Evolutionary conservation across 2,329 filamentous ascomycete species (phyloP).

Genomic region (Talaromyces sp.): DNA sequence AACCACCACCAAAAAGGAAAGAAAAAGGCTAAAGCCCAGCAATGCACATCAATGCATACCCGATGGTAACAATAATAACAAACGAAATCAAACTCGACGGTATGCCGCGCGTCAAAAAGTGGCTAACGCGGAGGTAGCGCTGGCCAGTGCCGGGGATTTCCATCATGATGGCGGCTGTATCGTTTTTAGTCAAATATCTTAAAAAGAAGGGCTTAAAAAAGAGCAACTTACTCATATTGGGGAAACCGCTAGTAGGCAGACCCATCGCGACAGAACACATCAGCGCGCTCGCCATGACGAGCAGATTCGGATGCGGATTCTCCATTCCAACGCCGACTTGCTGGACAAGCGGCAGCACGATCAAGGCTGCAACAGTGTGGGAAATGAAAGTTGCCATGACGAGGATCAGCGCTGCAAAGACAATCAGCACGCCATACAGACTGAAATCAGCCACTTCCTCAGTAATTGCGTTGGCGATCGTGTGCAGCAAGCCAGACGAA

Average conservation of each 20-base stretch:
- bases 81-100: conserved; percentile 80
- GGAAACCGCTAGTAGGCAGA: conserved; percentile 90
- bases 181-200: conserved; percentile 1
- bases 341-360: conserved; percentile 84
- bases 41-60: conserved; percentile 83
- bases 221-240: conserved; percentile 88
- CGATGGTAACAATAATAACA: conserved; percentile 76
- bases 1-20: conserved; percentile 5
- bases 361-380: conserved; percentile 92
- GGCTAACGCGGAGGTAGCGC: conserved; percentile 83
- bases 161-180: conserved; percentile 93
- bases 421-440: conserved; percentile 78
- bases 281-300: conserved; percentile 90
- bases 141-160: conserved; percentile 88
- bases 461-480: conserved; percentile 75
- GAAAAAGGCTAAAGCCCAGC: conserved; percentile 52
- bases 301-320: conserved; percentile 83
- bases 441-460: conserved; percentile 68
- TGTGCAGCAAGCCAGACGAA: conserved; percentile 85
- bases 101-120: conserved; percentile 91
- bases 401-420: conserved; percentile 78
- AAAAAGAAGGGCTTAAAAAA: conserved; percentile 3
- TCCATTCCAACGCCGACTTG: conserved; percentile 82
- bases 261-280: conserved; percentile 99
- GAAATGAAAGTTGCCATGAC: conserved; percentile 97